phyloP scores from a whole-genome alignment of 148 eudicot genomes.

The Salicornia ramosissima region DNA sequence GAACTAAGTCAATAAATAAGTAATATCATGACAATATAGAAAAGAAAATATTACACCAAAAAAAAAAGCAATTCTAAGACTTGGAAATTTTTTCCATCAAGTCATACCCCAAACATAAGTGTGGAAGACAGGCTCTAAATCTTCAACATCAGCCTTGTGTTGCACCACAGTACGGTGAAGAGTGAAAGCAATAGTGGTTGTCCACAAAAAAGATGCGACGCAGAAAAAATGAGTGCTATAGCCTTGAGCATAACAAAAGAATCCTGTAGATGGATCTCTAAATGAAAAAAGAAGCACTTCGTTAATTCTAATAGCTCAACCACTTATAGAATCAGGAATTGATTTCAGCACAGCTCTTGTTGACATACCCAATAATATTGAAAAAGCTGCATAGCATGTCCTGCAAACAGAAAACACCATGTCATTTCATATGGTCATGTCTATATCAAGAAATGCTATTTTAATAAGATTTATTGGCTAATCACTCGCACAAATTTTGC shows the following conservation, averaged over 20 bases:
- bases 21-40: background rate
- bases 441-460: too few relatives aligned
- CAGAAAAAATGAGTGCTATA: conserved; percentile 96
- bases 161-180: conserved; percentile 96
- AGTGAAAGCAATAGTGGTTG: conserved; percentile 92
- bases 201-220: conserved; percentile 95
- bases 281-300: conserved; percentile 23
- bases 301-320: conserved; percentile 1
- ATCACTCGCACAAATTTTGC: too few relatives aligned
- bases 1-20: too few relatives aligned
- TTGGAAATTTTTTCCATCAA: background rate
- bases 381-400: conserved; percentile 98
- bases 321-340: background rate
- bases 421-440: background rate
- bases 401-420: conserved; percentile 40
- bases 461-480: too few relatives aligned
- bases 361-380: conserved; percentile 80
- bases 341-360: background rate
- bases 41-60: background rate
- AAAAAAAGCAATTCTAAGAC: background rate
- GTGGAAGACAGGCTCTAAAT: conserved; percentile 94
- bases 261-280: conserved; percentile 96
- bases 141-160: conserved; percentile 96
- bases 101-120: conserved; percentile 90
- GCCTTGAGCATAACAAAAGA: conserved; percentile 94